phyloP scores from a whole-genome alignment of 2,329 filamentous ascomycete species.

The Hymenoscyphus repandus region DNA sequence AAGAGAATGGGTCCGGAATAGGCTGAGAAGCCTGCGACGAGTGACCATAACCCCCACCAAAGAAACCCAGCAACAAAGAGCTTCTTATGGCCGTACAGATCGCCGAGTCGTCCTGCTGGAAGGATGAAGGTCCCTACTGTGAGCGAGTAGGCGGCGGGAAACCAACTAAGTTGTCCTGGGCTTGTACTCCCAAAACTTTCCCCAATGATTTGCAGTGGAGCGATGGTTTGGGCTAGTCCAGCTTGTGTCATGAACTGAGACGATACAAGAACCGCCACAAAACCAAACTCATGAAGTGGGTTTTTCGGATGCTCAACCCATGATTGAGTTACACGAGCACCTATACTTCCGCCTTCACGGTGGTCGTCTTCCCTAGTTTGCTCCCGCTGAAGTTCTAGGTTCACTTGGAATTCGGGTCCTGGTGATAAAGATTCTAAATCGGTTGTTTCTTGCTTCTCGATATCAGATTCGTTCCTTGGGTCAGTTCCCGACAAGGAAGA shows the following conservation, averaged over 20 bases:
- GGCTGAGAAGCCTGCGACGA: conserved; percentile 18
- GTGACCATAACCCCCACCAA: conserved; percentile 21
- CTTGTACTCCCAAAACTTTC: conserved; percentile 38
- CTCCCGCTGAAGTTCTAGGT: background rate
- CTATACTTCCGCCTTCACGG: background rate
- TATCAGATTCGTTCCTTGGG: background rate
- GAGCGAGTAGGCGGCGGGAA: conserved; percentile 50
- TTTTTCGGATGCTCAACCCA: conserved; percentile 3
- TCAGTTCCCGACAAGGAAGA: background rate
- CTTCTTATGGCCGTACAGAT: conserved; percentile 46
- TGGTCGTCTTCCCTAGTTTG: background rate
- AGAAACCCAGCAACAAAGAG: conserved; percentile 42
- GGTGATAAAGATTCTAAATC: background rate
- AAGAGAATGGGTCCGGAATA: conserved; percentile 30
- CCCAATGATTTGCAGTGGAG: conserved; percentile 44
- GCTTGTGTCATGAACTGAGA: conserved; percentile 43
- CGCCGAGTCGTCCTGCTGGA: conserved; percentile 44
- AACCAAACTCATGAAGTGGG: conserved; percentile 13
- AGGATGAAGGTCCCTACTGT: conserved; percentile 49
- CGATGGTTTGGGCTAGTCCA: conserved; percentile 40
- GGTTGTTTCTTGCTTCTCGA: background rate
- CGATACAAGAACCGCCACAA: conserved; percentile 39
- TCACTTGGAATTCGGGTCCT: background rate
- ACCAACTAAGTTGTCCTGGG: conserved; percentile 46
- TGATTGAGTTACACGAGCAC: conserved; percentile 3